Base-by-base conservation (phyloP, 2,329 filamentous ascomycete species). In the Sclerotinia subarctica region DNA sequence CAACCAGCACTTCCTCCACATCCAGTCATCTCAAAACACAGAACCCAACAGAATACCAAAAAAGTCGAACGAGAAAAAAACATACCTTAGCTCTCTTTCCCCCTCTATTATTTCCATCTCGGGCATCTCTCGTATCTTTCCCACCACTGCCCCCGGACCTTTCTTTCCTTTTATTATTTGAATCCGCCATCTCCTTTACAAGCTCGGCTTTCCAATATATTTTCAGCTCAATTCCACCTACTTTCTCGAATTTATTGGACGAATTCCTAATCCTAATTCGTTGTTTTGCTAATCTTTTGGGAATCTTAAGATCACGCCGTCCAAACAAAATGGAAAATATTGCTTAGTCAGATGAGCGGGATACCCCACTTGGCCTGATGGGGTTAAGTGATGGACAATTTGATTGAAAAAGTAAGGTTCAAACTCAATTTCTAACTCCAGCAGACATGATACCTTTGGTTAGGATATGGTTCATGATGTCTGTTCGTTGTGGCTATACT, bases 111-210 rank as follows among this genome's bases (percentile, higher is more conserved):
- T 64, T 51, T 3, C 49, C 52, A n/a, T 65, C 26, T 21, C 35
- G 32, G 32, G 44, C 49, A 64, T 64, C 49, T 19, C 62, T 65
- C 24, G 51, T 24, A 65, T 65, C 42, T 13, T 21, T 65, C 19
- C 49, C 51, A 54, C 65, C 54, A 46, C 59, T 57, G 44, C 58
- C 58, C 7, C 24, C 65, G 13, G 68, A 66, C n/a, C 68, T 66
- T 38, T 68, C 66, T 54, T 71, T 70, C 46, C 69, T 58, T 35
- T 71, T 71, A 32, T 67, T 67, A 32, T 63, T 69, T 35, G 64
- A 51, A n/a, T 67, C 57, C 21, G 58, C 46, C 64, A 64, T 67
- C 35, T 35, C 21, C n/a, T 24, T 3, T 19, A 42, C 32, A 35
- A 5, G 29, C 35, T 53, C 54, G 15, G 15, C 19, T n/a, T 26